These are phyloP conservation scores for Hypsizygus marmoreus DNA, from an alignment of 768 basidiomycete species.

Conservation along the genomic window DNA sequence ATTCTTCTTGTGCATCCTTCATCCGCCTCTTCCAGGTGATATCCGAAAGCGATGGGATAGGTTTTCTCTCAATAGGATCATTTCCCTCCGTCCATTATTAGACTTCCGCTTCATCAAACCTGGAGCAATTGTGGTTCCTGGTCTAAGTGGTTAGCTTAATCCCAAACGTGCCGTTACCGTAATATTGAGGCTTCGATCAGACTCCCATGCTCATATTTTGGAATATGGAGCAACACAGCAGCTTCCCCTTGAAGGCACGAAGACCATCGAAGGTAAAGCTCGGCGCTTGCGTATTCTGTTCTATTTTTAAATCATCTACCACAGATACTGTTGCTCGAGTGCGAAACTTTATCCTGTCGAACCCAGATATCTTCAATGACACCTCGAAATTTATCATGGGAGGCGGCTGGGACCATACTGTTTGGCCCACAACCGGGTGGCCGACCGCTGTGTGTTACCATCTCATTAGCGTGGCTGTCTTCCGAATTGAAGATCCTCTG, in stretches of 20 bases:
- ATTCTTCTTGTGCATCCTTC: conserved; percentile 1
- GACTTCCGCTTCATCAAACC: conserved; percentile 50
- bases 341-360: conserved; percentile 57
- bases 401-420: conserved; percentile 91
- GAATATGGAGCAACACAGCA: conserved; percentile 73
- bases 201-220: conserved; percentile 78
- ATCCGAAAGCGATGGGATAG: conserved; percentile 42
- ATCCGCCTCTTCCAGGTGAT: conserved; percentile 33
- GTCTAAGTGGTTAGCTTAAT: conserved; percentile 61
- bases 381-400: conserved; percentile 69
- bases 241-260: conserved; percentile 65
- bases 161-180: conserved; percentile 4
- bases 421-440: conserved; percentile 61
- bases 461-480: not conserved
- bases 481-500: conserved; percentile 6
- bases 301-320: not conserved
- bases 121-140: conserved; percentile 69
- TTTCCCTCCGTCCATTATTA: conserved; percentile 26
- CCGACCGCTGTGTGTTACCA: conserved; percentile 61
- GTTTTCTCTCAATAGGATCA: conserved; percentile 19
- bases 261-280: conserved; percentile 53
- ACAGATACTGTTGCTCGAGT: conserved; percentile 67
- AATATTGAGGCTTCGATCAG: conserved; percentile 32
- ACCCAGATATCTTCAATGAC: conserved; percentile 59
- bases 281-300: not conserved